Evolutionary conservation across 176 grass and related monocot species (phyloP).

Genomic region (Triticum aestivum): DNA sequence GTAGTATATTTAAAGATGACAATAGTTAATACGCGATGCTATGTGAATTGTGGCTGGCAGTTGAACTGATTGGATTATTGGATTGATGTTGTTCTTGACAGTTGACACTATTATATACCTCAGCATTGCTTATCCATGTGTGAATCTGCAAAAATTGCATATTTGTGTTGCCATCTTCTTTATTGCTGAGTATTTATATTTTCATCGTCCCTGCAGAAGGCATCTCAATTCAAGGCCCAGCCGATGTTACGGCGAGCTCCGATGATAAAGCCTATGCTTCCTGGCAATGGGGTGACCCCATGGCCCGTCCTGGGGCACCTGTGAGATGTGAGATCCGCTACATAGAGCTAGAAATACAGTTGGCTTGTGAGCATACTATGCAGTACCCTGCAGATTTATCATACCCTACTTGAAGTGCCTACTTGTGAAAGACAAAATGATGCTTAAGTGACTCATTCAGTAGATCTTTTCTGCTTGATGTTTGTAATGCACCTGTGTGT

Average conservation of each 20-base stretch:
- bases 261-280: constrained; percentile 54
- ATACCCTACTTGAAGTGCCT: constrained; percentile 2
- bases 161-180: background rate
- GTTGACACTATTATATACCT: background rate
- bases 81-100: background rate
- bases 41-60: background rate
- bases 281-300: constrained; percentile 57
- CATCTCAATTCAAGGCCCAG: constrained; percentile 68
- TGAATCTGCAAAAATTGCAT: background rate
- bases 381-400: constrained; percentile 1
- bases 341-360: constrained; percentile 26
- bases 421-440: constrained; percentile 6
- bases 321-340: constrained; percentile 27
- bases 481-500: constrained; percentile 6
- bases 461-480: background rate
- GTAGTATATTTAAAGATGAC: background rate
- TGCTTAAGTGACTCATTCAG: background rate
- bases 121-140: background rate
- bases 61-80: background rate
- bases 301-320: constrained; percentile 76
- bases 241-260: constrained; percentile 49
- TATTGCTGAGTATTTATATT: background rate
- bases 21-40: background rate
- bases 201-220: constrained; percentile 50
- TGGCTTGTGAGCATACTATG: constrained; percentile 9